Evolutionary conservation across 2,329 filamentous ascomycete species (phyloP).

Genomic region (Hortaea werneckii): DNA sequence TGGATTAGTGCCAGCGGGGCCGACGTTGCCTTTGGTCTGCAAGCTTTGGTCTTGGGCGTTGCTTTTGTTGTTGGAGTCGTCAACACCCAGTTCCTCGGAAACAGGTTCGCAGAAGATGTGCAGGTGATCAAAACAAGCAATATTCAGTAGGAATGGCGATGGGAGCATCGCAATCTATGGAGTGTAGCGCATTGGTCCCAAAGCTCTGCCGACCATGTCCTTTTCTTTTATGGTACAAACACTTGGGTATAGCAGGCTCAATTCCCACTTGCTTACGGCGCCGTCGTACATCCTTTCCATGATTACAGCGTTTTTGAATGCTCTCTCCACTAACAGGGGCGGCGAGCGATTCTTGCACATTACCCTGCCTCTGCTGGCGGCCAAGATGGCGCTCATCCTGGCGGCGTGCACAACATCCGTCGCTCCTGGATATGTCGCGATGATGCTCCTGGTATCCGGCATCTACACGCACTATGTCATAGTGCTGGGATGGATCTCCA

Average conservation of each 20-base stretch:
- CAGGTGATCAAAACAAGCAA: no score
- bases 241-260: constrained; percentile 25
- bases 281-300: constrained; percentile 27
- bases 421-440: constrained; percentile 24
- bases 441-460: constrained; percentile 36
- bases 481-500: constrained; percentile 45
- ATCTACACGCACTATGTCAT: constrained; percentile 53
- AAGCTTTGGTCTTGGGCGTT: constrained; percentile 15
- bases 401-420: constrained; percentile 19
- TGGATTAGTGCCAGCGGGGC: constrained; percentile 24
- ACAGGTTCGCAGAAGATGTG: no score
- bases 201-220: constrained; percentile 17
- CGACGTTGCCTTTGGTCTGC: constrained; percentile 25
- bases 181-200: no score
- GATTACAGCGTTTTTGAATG: constrained; percentile 25
- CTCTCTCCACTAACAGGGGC: constrained; percentile 29
- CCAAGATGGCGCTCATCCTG: constrained; percentile 22
- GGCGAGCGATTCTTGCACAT: constrained; percentile 34
- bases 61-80: constrained; percentile 24
- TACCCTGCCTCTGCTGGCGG: constrained; percentile 20
- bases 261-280: constrained; percentile 24
- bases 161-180: no score
- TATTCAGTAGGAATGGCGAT: no score
- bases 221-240: constrained; percentile 23
- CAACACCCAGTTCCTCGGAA: constrained; percentile 12